phyloP scores from a whole-genome alignment of 495 filamentous ascomycete species.

The Lophium mytilinum region DNA sequence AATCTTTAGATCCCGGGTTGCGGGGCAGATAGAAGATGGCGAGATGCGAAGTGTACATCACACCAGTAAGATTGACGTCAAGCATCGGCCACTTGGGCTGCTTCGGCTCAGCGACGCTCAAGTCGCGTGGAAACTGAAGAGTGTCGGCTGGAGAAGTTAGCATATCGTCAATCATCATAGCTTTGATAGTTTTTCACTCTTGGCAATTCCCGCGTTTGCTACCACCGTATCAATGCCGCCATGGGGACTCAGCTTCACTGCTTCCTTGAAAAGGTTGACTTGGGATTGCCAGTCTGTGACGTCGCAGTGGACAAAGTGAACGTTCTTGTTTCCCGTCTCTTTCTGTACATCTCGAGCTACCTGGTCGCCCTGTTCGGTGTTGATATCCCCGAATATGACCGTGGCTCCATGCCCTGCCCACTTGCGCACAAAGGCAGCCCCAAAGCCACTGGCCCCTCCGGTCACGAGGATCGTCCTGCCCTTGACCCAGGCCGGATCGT shows the following conservation, averaged over 20 bases:
- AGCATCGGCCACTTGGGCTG: conserved; percentile 47
- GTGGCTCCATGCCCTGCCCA: conserved; percentile 28
- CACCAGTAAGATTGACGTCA: conserved; percentile 54
- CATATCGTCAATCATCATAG: too few relatives aligned
- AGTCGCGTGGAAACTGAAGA: conserved; percentile 33
- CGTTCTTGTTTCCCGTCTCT: conserved; percentile 33
- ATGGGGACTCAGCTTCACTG: conserved; percentile 45
- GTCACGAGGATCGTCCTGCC: conserved; percentile 40
- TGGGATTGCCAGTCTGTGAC: conserved; percentile 54
- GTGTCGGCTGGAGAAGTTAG: not conserved
- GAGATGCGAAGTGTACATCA: conserved; percentile 57
- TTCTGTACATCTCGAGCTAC: conserved; percentile 23
- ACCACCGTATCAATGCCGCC: conserved; percentile 54
- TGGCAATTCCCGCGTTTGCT: conserved; percentile 59
- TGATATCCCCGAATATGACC: conserved; percentile 31
- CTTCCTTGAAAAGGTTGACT: conserved; percentile 49
- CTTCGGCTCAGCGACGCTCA: conserved; percentile 40
- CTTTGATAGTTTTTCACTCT: conserved; percentile 3
- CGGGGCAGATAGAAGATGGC: conserved; percentile 48
- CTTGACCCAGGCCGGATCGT: conserved; percentile 26
- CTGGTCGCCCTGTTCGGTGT: conserved; percentile 22
- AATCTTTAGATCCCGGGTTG: conserved; percentile 29
- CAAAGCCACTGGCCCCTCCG: conserved; percentile 36
- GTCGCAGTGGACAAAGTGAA: conserved; percentile 49
- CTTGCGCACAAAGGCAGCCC: conserved; percentile 28